These are phyloP conservation scores for Leonotis leonurus DNA, from an alignment of 257 asterid genomes.

Conservation along the genomic window DNA sequence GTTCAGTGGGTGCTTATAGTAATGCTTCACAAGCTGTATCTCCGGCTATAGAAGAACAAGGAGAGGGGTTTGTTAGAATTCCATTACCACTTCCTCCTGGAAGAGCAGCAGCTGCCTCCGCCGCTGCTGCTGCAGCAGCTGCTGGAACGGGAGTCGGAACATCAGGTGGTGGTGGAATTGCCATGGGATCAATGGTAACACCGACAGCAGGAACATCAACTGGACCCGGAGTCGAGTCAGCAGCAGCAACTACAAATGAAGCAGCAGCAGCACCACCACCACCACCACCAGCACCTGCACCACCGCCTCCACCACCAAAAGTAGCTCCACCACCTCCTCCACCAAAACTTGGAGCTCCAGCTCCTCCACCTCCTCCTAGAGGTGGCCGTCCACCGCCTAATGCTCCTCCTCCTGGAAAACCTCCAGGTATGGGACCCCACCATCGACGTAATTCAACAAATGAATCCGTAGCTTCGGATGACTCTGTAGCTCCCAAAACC, in stretches of 20 bases:
- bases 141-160: background rate
- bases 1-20: conserved; percentile 11
- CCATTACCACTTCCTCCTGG: conserved; percentile 77
- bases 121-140: background rate
- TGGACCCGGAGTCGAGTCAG: background rate
- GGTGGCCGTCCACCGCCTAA: conserved; percentile 50
- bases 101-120: conserved; percentile 16
- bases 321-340: conserved; percentile 44
- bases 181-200: background rate
- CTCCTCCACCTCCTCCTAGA: conserved; percentile 87
- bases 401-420: conserved; percentile 54
- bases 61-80: conserved; percentile 16
- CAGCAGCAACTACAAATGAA: too few species aligned
- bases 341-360: conserved; percentile 55
- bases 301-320: conserved; percentile 31
- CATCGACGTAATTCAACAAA: conserved; percentile 34
- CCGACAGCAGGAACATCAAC: background rate
- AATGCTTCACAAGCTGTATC: conserved; percentile 24
- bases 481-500: conserved; percentile 64
- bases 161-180: background rate
- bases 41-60: conserved; percentile 20
- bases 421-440: conserved; percentile 46
- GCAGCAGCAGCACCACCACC: too few species aligned
- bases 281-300: background rate
- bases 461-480: conserved; percentile 33